Base-by-base conservation (phyloP, 2,329 filamentous ascomycete species). In the Hymenoscyphus repandus region DNA sequence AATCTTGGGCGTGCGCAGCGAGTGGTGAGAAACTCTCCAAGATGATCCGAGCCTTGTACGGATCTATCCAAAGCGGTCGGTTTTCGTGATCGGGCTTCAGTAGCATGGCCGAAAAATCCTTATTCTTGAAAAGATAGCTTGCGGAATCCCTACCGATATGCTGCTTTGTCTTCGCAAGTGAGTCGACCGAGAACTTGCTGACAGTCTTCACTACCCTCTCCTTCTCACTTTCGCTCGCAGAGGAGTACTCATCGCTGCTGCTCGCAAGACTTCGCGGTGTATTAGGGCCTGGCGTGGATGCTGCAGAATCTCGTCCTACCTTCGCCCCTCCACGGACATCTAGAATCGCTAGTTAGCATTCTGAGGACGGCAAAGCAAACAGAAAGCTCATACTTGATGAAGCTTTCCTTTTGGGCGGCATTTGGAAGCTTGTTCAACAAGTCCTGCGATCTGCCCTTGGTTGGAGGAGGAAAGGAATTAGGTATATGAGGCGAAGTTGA, bases 1-100 rank as follows among this genome's bases (percentile, higher is more conserved):
- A 96, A 67, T 96, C 90, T 66, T 96, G 90, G 0, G 90, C 92
- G 64, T 91, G 86, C 51, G 86, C 80, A 51, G 92, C 90, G 50
- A 93, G 75, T 2, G 91, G 88, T 47, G 88, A 92, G 72, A 96
- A 97, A 61, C 90, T 95, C 74, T 99, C 92, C 39, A 97, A 76
- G 30, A 95, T 93, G 65, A 97, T 93, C 57, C 86, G 84, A 33
- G 88, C 90, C 65, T 87, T 88, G 42, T 85, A 75, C 2, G 90
- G 88, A 66, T 96, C 90, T 60, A 99, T 93, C 89, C 90, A 97
- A 53, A 97, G 77, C 13, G 93, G 93, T 13, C 93, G 85, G 64
- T 91, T 90, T 56, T 85, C 82, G 72, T 95, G 90, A 68, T 97
- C 92, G 3, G 86, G 82, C 70, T 96, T 97, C 58, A 96, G 74